Evolutionary conservation across 805 yeast genomes (phyloP).

Genomic region (Candida tallmaniae): DNA sequence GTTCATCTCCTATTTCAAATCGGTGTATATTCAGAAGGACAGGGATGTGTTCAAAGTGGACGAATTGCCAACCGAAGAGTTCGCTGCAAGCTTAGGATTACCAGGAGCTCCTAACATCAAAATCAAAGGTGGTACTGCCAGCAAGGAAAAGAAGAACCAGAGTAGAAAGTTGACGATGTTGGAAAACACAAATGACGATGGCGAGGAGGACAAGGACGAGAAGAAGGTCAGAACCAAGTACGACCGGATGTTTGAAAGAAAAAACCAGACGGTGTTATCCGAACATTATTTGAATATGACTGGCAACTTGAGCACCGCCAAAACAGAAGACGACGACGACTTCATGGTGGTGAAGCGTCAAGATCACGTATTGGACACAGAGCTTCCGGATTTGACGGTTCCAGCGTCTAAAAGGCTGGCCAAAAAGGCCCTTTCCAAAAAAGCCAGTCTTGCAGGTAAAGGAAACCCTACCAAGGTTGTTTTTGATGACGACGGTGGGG

Average conservation of each 20-base stretch:
- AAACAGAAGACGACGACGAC: constrained; percentile 43
- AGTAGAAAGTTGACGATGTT: constrained; percentile 65
- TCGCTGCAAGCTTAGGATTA: constrained; percentile 83
- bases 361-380: constrained; percentile 70
- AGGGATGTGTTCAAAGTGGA: constrained; percentile 79
- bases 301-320: constrained; percentile 31
- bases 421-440: constrained; percentile 84
- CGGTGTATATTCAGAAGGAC: constrained; percentile 82
- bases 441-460: constrained; percentile 54
- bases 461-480: constrained; percentile 73
- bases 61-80: constrained; percentile 73
- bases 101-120: constrained; percentile 96
- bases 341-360: constrained; percentile 76
- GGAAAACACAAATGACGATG: constrained; percentile 50
- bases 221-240: constrained; percentile 73
- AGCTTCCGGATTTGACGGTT: constrained; percentile 53
- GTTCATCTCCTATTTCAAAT: constrained; percentile 83
- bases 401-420: constrained; percentile 81
- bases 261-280: constrained; percentile 86
- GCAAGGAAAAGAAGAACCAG: constrained; percentile 74
- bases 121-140: constrained; percentile 49
- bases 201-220: constrained; percentile 43
- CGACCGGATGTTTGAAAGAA: constrained; percentile 93
- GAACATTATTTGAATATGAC: constrained; percentile 82
- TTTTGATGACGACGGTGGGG: constrained; percentile 91